Evolutionary conservation across 1,139 yeast genomes (phyloP), one percentile per base, ranked within the genome.

Genomic region (Pichia sp.): DNA sequence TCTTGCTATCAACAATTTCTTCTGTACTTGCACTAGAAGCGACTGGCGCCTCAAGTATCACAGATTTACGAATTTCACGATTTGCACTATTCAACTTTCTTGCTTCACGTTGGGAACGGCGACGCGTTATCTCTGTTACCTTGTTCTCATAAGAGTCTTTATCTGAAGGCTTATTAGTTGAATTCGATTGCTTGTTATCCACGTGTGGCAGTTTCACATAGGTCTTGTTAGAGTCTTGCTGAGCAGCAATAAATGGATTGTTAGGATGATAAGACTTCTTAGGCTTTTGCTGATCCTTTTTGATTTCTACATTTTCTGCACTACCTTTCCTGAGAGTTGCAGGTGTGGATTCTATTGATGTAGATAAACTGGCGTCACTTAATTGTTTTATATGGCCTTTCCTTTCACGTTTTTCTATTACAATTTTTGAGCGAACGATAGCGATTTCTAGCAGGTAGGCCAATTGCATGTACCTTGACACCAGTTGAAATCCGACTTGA

Each of bases 381-480:
- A 38, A 24, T 31, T 30, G 38, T 16, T 27, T 49, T 29, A 6
- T 47, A 46, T 45, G 53, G 47, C n/a, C 42, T 20, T 30, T 52
- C 45, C 20, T 44, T 44, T 52, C 57, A 27, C 59, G 53, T 48
- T 54, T 56, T 24, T 50, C 52, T 7, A 52, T 42, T 20, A 56
- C 59, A 31, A 46, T 78, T 63, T 81, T 83, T 2, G 96, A 85
- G 56, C 97, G 77, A 6, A 86, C 81, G 50, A 91, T 75, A 0
- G 98, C 98, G 61, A 93, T 91, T 64, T 88, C 87, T 61, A 92
- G 74, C 51, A 93, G 73, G 67, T 83, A 90, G 30, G 85, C 76
- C 66, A 90, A 79, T 69, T 93, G 98, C 24, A 81, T 71, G 51
- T 90, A 76, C 58, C 84, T 85, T 5, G 89, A 77, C 0, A 91